Conservation (phyloP, 202 grass and related monocot species). For the Eragrostis tef region DNA sequence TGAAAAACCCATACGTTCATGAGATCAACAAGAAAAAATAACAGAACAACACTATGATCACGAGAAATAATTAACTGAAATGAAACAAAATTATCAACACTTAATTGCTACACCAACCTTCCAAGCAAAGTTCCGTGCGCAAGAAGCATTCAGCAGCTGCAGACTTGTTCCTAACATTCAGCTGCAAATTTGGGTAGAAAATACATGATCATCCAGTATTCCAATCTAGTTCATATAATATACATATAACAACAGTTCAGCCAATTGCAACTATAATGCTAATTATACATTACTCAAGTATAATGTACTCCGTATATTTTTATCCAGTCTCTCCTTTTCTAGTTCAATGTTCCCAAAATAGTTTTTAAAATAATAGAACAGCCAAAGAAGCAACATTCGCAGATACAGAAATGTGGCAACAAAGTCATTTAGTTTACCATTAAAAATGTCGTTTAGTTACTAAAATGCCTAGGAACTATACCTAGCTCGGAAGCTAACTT, state of each 20-base stretch:
- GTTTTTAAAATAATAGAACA: neutral
- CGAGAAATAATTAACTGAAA: conserved; percentile 19
- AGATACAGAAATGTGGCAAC: conserved; percentile 18
- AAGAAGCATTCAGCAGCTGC: conserved; percentile 93
- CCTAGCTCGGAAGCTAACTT: conserved; percentile 50
- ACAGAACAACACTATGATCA: conserved; percentile 27
- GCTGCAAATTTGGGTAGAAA: conserved; percentile 62
- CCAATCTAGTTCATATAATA: no score
- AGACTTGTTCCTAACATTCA: conserved; percentile 95
- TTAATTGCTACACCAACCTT: conserved; percentile 63
- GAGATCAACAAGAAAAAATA: conserved; percentile 31
- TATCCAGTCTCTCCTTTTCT: neutral
- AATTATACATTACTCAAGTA: no score
- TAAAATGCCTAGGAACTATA: conserved; percentile 32
- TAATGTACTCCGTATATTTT: neutral
- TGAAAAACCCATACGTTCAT: conserved; percentile 11
- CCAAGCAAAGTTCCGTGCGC: conserved; percentile 84
- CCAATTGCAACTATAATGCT: neutral
- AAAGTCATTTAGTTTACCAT: neutral
- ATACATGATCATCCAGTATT: conserved; percentile 17
- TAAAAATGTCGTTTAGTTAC: neutral
- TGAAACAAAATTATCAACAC: conserved; percentile 17
- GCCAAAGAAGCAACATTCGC: conserved; percentile 19
- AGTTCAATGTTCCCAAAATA: neutral
- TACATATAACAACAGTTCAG: conserved; percentile 1